Conservation (phyloP, 371 early-diverging fungal genomes). For the Syncephalis plumigaleata region DNA sequence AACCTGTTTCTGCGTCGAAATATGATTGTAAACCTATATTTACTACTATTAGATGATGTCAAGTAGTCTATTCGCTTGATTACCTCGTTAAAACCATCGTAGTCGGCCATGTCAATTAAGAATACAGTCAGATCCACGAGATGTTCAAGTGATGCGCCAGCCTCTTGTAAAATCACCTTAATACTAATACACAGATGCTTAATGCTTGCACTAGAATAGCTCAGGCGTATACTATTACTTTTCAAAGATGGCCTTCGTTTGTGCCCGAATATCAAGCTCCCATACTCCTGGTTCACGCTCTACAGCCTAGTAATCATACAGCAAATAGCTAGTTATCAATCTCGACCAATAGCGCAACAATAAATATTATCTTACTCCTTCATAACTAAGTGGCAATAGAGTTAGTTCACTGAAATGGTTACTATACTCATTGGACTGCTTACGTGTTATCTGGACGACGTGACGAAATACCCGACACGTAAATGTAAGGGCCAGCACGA, state of each 20-base stretch:
- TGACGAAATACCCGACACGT: slow-evolving; percentile 39
- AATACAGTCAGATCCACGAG: slow-evolving; percentile 48
- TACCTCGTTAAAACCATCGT: slow-evolving; percentile 36
- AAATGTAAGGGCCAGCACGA: slow-evolving; percentile 27
- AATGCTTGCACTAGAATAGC: background rate
- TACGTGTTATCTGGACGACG: slow-evolving; percentile 38
- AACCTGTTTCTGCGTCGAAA: slow-evolving; percentile 22
- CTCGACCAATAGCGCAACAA: background rate
- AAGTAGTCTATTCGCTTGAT: background rate
- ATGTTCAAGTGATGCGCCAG: slow-evolving; percentile 25
- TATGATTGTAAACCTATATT: slow-evolving; percentile 23
- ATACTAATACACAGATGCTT: slow-evolving; percentile 17
- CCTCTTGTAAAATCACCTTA: slow-evolving; percentile 23
- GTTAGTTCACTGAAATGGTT: background rate
- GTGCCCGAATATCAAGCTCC: slow-evolving; percentile 29
- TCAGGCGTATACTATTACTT: slow-evolving; percentile 17
- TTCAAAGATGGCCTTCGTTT: slow-evolving; percentile 38
- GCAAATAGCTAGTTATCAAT: background rate
- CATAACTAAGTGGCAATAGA: slow-evolving; percentile 12
- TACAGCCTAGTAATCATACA: slow-evolving; percentile 16
- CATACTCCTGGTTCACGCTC: slow-evolving; percentile 26
- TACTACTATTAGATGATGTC: background rate
- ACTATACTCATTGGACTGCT: slow-evolving; percentile 2
- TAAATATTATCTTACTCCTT: slow-evolving; percentile 13
- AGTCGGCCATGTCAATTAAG: slow-evolving; percentile 44